These are phyloP conservation scores for Amyloporia xantha DNA, from an alignment of 768 basidiomycete genomes.

Conservation along the genomic window DNA sequence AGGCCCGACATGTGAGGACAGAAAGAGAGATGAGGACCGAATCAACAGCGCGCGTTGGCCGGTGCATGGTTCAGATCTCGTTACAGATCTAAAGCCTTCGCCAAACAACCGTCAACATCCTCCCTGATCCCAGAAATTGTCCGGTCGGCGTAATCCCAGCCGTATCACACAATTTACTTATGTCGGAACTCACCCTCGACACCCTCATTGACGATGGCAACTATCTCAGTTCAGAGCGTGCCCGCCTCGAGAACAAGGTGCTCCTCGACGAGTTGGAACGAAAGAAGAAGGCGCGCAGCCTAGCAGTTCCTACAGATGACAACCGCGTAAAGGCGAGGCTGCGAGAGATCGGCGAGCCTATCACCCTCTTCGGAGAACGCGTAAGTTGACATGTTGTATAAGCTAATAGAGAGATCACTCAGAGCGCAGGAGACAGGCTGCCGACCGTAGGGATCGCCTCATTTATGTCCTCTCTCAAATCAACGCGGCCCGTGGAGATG, in stretches of 20 bases:
- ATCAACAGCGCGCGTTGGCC: neutral
- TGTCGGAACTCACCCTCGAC: conserved; percentile 74
- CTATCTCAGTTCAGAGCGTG: conserved; percentile 67
- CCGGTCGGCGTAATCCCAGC: too few relatives aligned
- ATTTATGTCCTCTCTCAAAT: conserved; percentile 95
- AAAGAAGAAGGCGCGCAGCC: conserved; percentile 87
- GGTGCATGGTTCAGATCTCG: neutral
- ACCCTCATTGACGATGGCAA: conserved; percentile 74
- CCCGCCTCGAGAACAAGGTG: conserved; percentile 74
- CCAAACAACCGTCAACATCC: conserved; percentile 4
- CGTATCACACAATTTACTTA: too few relatives aligned
- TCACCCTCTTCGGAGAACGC: conserved; percentile 95
- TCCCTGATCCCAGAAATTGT: neutral
- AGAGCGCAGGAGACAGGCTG: conserved; percentile 48
- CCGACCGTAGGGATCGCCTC: conserved; percentile 92
- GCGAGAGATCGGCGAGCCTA: conserved; percentile 92
- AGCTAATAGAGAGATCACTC: conserved; percentile 5
- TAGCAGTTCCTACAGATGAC: conserved; percentile 98
- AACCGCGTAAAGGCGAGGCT: conserved; percentile 84
- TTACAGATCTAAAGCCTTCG: conserved; percentile 3
- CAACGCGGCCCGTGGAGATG: conserved; percentile 79
- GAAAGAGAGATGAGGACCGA: neutral
- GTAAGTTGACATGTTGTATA: conserved; percentile 45
- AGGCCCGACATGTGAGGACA: conserved; percentile 13
- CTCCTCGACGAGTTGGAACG: conserved; percentile 95